A percentile compares a stretch with the other conserved stretches of the same genome.
phyloP scores from a whole-genome alignment of 495 filamentous ascomycete genomes.

The Lophium mytilinum region DNA sequence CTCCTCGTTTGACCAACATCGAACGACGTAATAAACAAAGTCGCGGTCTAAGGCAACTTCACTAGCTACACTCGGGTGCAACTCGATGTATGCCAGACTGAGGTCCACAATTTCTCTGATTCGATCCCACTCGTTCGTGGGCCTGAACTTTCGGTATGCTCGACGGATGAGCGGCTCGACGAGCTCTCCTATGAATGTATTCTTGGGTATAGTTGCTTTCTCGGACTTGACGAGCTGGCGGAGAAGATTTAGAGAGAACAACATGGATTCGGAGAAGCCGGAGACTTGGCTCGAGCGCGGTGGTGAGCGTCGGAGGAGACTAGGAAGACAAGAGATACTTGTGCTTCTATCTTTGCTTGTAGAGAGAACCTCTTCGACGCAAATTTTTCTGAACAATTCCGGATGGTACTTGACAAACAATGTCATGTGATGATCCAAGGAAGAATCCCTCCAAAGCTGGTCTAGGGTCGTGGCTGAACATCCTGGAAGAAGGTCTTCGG shows the following conservation, averaged over 20 bases:
- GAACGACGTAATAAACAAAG: neutral
- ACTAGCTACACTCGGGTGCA: neutral
- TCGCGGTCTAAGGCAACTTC: neutral
- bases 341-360: neutral
- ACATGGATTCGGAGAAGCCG: conserved; percentile 18
- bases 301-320: neutral
- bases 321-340: neutral
- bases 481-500: conserved; percentile 3
- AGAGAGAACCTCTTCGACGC: conserved; percentile 1
- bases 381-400: conserved; percentile 1
- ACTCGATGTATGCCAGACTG: neutral
- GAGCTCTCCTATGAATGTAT: neutral
- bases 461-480: conserved; percentile 5
- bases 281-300: neutral
- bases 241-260: conserved; percentile 11
- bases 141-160: conserved; percentile 4
- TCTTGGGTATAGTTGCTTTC: neutral
- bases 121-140: neutral
- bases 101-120: conserved; percentile 12
- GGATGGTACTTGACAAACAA: neutral
- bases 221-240: neutral
- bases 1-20: conserved; percentile 7
- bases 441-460: neutral
- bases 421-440: neutral
- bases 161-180: conserved; percentile 5